Base-by-base conservation (phyloP, 2,329 filamentous ascomycete species). In the Chrysoporthe austroafricana region DNA sequence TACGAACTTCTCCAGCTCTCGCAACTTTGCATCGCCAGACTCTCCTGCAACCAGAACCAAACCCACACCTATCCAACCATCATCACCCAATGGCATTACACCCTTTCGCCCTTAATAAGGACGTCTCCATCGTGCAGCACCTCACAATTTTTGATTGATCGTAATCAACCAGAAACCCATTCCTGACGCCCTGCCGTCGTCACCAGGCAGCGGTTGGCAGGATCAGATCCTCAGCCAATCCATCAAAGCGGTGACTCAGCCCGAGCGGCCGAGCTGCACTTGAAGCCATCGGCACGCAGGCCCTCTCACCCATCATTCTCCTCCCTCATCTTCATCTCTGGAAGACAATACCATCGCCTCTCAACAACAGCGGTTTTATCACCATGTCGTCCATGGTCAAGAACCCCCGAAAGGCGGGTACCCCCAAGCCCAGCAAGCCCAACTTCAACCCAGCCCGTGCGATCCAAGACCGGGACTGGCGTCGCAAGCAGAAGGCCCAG, bases 401-500 rank as follows among this genome's bases (percentile, higher is more conserved):
- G 73, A 76, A 76, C 71, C 71, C 73, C 59, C 70, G 68, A 18
- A 76, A 76, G 72, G 70, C 67, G 70, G 74, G 56, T 72, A 75
- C 65, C 73, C 75, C 73, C 69, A 81, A 77, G 78, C 82, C 77
- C 80, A 77, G 69, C 83, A 81, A 67, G 77, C 77, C 67, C 14
- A 70, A 81, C 56, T 75, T 83, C n/a, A 85, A 84, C 65, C 78
- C 82, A 26, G 78, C 82, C 69, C 82, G 84, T 65, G 84, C 84
- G 59, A 82, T 86, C 75, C 81, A 84, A 63, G 84, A 86, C 72
- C 82, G 82, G 50, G 80, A 83, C 71, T 82, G 83, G 74, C 79
- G 81, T 21, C 80, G 80, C 62, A 73, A 74, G 61, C 73, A 74
- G 66, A 77, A 79, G 69, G 79, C 78, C 2, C 75, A 74, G 8